A percentile compares a stretch with the other conserved stretches of the same genome.
These are phyloP conservation scores for Candida nemodendra DNA, from an alignment of 805 yeast species.

Conservation along the genomic window DNA sequence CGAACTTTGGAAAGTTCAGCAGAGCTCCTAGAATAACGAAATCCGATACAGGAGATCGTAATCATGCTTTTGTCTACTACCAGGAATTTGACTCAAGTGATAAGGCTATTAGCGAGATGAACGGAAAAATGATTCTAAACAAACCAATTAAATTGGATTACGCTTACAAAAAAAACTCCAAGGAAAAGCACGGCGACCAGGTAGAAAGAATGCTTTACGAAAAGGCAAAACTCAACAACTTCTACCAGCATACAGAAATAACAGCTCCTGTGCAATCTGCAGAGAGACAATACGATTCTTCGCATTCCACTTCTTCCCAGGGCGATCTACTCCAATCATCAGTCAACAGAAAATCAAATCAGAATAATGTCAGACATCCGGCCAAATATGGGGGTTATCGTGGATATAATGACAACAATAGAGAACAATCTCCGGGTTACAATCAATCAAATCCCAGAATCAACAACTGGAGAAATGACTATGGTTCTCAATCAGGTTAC, in stretches of 20 bases:
- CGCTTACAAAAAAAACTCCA: constrained; percentile 64
- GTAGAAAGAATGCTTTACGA: constrained; percentile 69
- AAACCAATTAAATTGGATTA: constrained; percentile 59
- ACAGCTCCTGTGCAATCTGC: not conserved
- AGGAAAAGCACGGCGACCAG: constrained; percentile 73
- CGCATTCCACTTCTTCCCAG: not conserved
- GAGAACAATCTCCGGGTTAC: not conserved
- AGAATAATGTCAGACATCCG: not conserved
- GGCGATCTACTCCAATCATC: not conserved
- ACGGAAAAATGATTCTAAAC: constrained; percentile 70
- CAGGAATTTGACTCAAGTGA: constrained; percentile 69
- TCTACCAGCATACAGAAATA: constrained; percentile 7
- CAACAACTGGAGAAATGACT: constrained; percentile 1
- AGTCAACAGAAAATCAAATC: not conserved
- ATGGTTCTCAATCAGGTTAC: no score
- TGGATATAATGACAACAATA: not conserved
- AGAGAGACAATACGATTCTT: not conserved
- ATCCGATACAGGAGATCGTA: constrained; percentile 50
- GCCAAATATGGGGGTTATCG: not conserved
- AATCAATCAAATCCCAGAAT: no score
- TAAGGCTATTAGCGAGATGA: constrained; percentile 63
- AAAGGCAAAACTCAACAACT: constrained; percentile 27
- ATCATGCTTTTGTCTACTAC: constrained; percentile 68
- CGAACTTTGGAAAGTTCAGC: constrained; percentile 63
- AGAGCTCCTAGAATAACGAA: constrained; percentile 46